Base-by-base conservation (phyloP, 768 basidiomycete genomes). In the Ramaria sp. region DNA sequence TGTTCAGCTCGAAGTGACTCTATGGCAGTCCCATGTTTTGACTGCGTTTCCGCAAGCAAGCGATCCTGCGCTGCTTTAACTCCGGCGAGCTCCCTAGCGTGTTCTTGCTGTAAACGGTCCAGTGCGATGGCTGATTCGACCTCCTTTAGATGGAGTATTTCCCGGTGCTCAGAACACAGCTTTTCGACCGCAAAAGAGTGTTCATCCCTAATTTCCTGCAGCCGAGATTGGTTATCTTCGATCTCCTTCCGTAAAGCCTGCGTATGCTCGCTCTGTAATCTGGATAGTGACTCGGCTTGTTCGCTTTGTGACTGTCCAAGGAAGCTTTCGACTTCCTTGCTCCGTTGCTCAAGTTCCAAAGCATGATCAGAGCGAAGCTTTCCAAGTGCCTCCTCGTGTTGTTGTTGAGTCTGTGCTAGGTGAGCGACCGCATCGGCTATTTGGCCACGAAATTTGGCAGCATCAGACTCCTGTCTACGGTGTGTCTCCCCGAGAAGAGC, bases 171-270 rank as follows among this genome's bases (percentile, higher is more conserved):
- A 13, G 65, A 71, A 41, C 88, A 84, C 47, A 91, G 76, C 60
- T 85, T 86, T 13, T 81, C 85, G 39, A 92, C 70, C 20, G 81
- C 81, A 56, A 88, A 82, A 64, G 89, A 88, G 61, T 88, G 89
- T 63, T 89, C 83, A 61, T 84, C 87, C 62, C 87, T 85, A 5
- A 84, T 88, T 50, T 74, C 77, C 57, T 80, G 79, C 13, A 88
- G 74, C 38, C 73, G 69, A 12, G 74, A 70, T 5, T 79, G 73
- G 25, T 78, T 67, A 57, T 78, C 73, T 10, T 79, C 80, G 41
- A 83, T 82, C 64, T 79, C 81, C 64, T 74, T 72, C 66, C 81
- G 83, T 56, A 82, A 64, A 9, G 65, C 60, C 50, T 77, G 77
- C 13, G 73, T 70, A 60, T 88, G 82, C 50, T 80, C 82, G 1